Evolutionary conservation across 169 alveolate genomes (phyloP).

Genomic region (Miamiensis avidus): DNA sequence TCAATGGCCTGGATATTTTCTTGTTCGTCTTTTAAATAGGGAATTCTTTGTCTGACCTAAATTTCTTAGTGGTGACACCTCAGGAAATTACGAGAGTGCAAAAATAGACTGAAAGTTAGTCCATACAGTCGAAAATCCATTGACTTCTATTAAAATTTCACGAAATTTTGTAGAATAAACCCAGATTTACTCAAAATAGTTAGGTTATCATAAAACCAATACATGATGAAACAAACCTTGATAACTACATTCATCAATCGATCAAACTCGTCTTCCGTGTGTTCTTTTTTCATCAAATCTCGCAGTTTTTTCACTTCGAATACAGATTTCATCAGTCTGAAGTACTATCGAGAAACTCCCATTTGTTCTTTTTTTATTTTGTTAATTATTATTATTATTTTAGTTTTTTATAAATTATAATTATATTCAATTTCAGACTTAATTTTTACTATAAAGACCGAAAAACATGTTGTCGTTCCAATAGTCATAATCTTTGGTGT

Average conservation of each 20-base stretch:
- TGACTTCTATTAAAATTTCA: background rate
- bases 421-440: too few species aligned
- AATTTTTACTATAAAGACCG: background rate
- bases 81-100: background rate
- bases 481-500: background rate
- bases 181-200: background rate
- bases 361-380: background rate
- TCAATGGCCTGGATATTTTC: background rate
- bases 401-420: too few species aligned
- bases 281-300: background rate
- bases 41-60: background rate
- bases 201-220: background rate
- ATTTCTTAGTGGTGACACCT: background rate
- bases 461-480: background rate
- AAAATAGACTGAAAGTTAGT: background rate
- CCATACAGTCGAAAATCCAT: background rate
- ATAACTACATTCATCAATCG: background rate
- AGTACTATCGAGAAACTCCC: background rate
- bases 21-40: background rate
- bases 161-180: background rate
- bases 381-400: background rate
- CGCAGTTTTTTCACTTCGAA: background rate
- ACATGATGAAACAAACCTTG: background rate
- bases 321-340: background rate
- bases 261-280: background rate